Percentiles rank a stretch among this genome's conserved stretches.
These are phyloP conservation scores for Zea mays DNA, from an alignment of 176 grass and related monocot genomes.

Conservation along the genomic window DNA sequence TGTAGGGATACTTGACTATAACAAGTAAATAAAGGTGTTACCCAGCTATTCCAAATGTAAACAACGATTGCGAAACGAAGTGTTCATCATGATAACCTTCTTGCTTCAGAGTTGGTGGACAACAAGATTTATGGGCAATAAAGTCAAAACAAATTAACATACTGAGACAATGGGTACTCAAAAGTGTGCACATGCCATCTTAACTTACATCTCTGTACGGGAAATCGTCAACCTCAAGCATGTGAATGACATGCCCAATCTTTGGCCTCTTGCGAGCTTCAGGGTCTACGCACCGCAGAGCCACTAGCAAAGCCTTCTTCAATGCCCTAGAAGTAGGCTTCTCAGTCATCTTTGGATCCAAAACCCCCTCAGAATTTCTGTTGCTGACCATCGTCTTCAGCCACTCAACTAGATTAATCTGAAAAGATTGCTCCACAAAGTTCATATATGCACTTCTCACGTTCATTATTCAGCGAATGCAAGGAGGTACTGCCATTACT, in stretches of 20 bases:
- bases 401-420: constrained; percentile 99
- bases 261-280: constrained; percentile 95
- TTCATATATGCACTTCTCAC: constrained; percentile 30
- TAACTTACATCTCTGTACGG: constrained; percentile 91
- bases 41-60: neutral
- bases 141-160: constrained; percentile 17
- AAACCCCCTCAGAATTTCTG: constrained; percentile 88
- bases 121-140: neutral
- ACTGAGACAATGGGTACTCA: neutral
- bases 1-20: neutral
- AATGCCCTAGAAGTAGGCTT: constrained; percentile 80
- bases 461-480: neutral
- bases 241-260: constrained; percentile 96
- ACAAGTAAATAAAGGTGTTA: neutral
- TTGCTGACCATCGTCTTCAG: constrained; percentile 93
- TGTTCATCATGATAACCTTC: neutral
- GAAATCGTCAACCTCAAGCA: constrained; percentile 99
- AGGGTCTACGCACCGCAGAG: constrained; percentile 89
- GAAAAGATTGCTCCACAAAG: constrained; percentile 30
- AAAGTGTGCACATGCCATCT: neutral
- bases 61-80: neutral
- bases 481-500: constrained; percentile 29
- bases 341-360: constrained; percentile 93
- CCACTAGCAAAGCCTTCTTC: constrained; percentile 89
- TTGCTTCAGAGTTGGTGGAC: neutral